These are phyloP conservation scores for Leccinum imitatum DNA, from an alignment of 768 basidiomycete species.

Conservation along the genomic window DNA sequence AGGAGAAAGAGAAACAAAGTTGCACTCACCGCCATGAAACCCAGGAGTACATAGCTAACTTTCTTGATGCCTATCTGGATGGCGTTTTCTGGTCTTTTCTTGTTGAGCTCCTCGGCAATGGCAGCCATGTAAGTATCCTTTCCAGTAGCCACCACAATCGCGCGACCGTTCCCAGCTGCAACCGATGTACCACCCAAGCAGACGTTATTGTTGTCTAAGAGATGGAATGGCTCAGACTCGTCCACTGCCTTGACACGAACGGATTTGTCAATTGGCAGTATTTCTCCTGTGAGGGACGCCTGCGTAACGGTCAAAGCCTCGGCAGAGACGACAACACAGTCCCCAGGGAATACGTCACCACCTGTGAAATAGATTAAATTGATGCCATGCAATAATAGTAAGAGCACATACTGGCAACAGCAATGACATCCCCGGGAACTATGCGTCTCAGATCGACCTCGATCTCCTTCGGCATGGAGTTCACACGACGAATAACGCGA, in stretches of 20 bases:
- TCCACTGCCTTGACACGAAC: constrained; percentile 15
- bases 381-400: background rate
- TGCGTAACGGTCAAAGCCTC: constrained; percentile 35
- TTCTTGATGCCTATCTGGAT: constrained; percentile 35
- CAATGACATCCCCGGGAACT: constrained; percentile 35
- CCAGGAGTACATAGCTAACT: constrained; percentile 33
- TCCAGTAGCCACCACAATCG: constrained; percentile 32
- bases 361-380: constrained; percentile 15
- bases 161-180: constrained; percentile 33
- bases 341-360: constrained; percentile 37
- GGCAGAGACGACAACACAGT: constrained; percentile 34
- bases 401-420: constrained; percentile 28
- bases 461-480: constrained; percentile 22
- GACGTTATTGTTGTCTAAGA: constrained; percentile 34
- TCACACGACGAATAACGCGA: constrained; percentile 30
- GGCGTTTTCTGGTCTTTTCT: constrained; percentile 33
- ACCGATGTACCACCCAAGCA: constrained; percentile 38
- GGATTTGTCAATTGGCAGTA: constrained; percentile 35
- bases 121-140: constrained; percentile 36
- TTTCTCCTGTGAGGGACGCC: constrained; percentile 38
- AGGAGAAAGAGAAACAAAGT: background rate
- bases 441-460: constrained; percentile 33
- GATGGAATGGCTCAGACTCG: constrained; percentile 24
- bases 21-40: constrained; percentile 29
- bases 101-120: constrained; percentile 35